Conservation (phyloP, 2,329 filamentous ascomycete species). For the Penicillium palitans region DNA sequence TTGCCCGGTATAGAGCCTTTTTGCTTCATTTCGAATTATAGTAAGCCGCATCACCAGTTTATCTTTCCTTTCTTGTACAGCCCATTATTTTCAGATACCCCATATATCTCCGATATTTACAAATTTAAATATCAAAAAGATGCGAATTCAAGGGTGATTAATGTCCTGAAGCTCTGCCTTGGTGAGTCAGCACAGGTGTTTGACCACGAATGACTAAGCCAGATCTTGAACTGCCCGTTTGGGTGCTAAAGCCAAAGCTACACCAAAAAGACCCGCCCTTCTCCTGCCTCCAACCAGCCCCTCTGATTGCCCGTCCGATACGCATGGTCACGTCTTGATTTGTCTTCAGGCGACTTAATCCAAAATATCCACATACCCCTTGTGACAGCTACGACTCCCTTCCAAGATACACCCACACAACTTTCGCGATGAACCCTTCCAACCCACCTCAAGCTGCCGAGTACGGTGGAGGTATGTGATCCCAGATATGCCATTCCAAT, state of each 20-base stretch:
- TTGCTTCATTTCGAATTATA: no score
- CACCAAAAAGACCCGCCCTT: constrained; percentile 25
- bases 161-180: background rate
- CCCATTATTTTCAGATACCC: background rate
- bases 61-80: background rate
- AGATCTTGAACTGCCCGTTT: background rate
- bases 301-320: constrained; percentile 11
- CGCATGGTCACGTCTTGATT: constrained; percentile 14
- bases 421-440: constrained; percentile 43
- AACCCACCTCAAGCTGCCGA: constrained; percentile 49
- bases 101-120: background rate
- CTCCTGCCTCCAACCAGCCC: constrained; percentile 13
- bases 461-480: constrained; percentile 50
- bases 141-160: background rate
- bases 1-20: background rate
- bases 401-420: constrained; percentile 7
- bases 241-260: constrained; percentile 19
- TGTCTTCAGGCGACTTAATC: constrained; percentile 6
- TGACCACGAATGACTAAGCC: background rate
- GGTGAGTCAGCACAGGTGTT: background rate
- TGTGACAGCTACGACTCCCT: background rate
- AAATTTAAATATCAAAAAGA: no score
- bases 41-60: background rate
- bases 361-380: background rate
- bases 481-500: constrained; percentile 1